Conservation (phyloP, 495 filamentous ascomycete species). For the Neurospora cerealis region DNA sequence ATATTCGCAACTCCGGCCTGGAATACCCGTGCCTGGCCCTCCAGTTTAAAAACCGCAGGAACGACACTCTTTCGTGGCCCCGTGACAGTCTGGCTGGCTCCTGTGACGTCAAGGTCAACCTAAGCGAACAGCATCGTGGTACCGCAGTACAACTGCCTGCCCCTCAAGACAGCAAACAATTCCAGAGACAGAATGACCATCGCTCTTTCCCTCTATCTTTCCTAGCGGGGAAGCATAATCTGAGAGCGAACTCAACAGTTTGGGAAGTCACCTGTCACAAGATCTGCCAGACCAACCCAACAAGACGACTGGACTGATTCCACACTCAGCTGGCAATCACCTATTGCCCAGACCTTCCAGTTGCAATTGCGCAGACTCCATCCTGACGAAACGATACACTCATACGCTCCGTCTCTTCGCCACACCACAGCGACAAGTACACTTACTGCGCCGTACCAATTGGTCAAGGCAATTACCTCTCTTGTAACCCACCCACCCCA, state of each 20-base stretch:
- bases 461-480: background rate
- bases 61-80: background rate
- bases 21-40: background rate
- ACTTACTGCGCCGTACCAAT: background rate
- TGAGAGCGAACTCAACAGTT: background rate
- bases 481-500: background rate
- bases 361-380: background rate
- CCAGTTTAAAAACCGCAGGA: background rate
- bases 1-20: background rate
- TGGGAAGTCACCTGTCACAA: background rate
- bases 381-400: background rate
- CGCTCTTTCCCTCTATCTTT: background rate
- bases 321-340: background rate
- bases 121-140: background rate
- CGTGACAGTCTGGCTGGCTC: background rate
- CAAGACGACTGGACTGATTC: background rate
- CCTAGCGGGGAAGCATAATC: background rate
- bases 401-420: background rate
- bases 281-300: background rate
- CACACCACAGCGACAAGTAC: background rate
- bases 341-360: background rate
- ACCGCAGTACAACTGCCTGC: background rate
- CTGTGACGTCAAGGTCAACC: background rate
- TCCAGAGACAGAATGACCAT: background rate
- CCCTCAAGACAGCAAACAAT: background rate